These are phyloP conservation scores for Akanthomyces lecanii DNA, from an alignment of 2,329 filamentous ascomycete species.

Conservation along the genomic window DNA sequence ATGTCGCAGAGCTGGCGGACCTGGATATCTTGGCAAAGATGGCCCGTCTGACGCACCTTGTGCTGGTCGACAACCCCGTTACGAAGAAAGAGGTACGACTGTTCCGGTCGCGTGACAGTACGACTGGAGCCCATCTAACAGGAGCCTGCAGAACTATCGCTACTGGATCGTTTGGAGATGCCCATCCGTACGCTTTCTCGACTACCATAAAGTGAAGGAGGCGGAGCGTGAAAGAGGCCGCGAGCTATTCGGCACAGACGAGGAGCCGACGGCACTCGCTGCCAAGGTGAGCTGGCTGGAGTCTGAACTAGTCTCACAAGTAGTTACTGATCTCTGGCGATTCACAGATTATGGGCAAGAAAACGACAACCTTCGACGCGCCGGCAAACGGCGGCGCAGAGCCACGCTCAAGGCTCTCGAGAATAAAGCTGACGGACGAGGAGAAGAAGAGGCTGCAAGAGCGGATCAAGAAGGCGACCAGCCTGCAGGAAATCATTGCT, in stretches of 20 bases:
- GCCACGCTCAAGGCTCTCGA: constrained; percentile 60
- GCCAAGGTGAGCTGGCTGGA: constrained; percentile 50
- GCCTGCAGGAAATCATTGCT: constrained; percentile 81
- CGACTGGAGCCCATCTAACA: not conserved
- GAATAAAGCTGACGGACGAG: constrained; percentile 79
- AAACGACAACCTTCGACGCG: constrained; percentile 68
- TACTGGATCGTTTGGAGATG: constrained; percentile 87
- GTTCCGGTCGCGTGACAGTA: not conserved
- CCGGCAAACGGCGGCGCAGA: constrained; percentile 40
- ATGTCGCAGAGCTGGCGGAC: constrained; percentile 78
- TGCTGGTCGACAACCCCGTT: constrained; percentile 82
- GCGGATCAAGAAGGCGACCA: constrained; percentile 83
- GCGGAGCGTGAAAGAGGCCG: constrained; percentile 71
- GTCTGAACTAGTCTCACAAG: not conserved
- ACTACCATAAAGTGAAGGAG: constrained; percentile 88
- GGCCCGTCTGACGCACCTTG: constrained; percentile 69
- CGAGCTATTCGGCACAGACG: constrained; percentile 76
- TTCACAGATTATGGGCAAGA: constrained; percentile 71
- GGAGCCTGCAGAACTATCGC: constrained; percentile 72
- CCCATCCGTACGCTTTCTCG: constrained; percentile 81
- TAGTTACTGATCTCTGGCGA: not conserved
- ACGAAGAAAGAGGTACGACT: constrained; percentile 79
- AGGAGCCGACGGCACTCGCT: constrained; percentile 76
- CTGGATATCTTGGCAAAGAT: constrained; percentile 74
- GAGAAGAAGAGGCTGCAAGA: constrained; percentile 84